Evolutionary conservation across 1,284 basidiomycete genomes (phyloP).

Genomic region (Stereum hirsutum): DNA sequence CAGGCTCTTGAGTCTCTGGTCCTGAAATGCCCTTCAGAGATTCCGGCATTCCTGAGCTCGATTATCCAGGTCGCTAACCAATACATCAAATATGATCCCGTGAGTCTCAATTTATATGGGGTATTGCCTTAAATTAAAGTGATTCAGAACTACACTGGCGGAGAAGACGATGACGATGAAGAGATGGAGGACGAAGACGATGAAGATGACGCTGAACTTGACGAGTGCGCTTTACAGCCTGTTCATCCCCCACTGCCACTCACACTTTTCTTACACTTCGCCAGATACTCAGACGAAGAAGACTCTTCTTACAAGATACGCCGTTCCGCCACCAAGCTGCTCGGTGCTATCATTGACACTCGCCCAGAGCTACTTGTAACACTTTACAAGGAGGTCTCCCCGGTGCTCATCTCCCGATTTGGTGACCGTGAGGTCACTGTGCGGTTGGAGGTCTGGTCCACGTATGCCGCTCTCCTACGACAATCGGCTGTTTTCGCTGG

Average conservation of each 20-base stretch:
- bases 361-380: conserved; percentile 77
- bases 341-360: conserved; percentile 79
- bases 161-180: conserved; percentile 73
- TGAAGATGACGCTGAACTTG: conserved; percentile 72
- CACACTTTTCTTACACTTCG: background rate
- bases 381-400: conserved; percentile 80
- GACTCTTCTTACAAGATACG: conserved; percentile 99
- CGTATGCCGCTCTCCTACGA: conserved; percentile 73
- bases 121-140: background rate
- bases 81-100: conserved; percentile 91
- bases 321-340: conserved; percentile 85
- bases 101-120: conserved; percentile 28
- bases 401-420: conserved; percentile 84
- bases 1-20: conserved; percentile 82
- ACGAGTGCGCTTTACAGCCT: conserved; percentile 39
- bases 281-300: conserved; percentile 93
- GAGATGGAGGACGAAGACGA: conserved; percentile 74
- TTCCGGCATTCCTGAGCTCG: conserved; percentile 60
- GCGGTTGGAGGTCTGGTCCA: conserved; percentile 86
- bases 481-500: conserved; percentile 78
- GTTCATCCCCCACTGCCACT: no score
- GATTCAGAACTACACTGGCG: conserved; percentile 78
- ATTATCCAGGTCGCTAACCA: conserved; percentile 66
- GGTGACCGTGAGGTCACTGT: conserved; percentile 95
- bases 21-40: conserved; percentile 76